Percentiles rank a stretch among this genome's conserved stretches.
Evolutionary conservation across 768 basidiomycete genomes (phyloP).

Genomic region (Mycena albidolilacea): DNA sequence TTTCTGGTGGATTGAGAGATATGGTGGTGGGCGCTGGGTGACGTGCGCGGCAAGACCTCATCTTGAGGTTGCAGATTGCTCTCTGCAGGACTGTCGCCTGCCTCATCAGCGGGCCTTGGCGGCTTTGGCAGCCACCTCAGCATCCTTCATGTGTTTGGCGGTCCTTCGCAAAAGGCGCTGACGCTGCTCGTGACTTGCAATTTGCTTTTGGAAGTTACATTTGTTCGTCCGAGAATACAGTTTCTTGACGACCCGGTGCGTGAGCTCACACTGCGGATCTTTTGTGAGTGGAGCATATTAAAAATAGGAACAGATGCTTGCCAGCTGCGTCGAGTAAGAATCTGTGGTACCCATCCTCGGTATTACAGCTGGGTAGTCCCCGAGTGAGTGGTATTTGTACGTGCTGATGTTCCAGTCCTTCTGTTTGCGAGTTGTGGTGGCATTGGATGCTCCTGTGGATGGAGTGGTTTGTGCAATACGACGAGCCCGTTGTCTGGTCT

Average conservation of each 20-base stretch:
- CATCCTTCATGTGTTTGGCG: constrained; percentile 3
- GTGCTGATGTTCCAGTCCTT: constrained; percentile 38
- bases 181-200: constrained; percentile 33
- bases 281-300: neutral
- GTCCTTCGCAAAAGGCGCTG: constrained; percentile 5
- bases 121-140: neutral
- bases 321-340: constrained; percentile 45
- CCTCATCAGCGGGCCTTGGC: neutral
- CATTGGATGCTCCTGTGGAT: no score
- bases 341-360: constrained; percentile 41
- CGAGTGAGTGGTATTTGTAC: constrained; percentile 44
- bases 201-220: constrained; percentile 38
- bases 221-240: constrained; percentile 49
- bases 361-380: constrained; percentile 40
- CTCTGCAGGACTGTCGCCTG: neutral
- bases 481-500: constrained; percentile 10
- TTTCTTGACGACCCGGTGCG: constrained; percentile 48
- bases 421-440: neutral
- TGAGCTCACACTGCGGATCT: constrained; percentile 47
- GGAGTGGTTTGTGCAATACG: neutral
- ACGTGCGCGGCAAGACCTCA: neutral
- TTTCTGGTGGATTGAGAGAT: neutral
- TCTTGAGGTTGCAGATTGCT: neutral
- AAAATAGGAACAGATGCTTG: constrained; percentile 21
- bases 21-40: neutral